Evolutionary conservation across 192 early-diverging fungal species (phyloP), one percentile per base, ranked within the genome.

Genomic region (Mortierella antarctica): DNA sequence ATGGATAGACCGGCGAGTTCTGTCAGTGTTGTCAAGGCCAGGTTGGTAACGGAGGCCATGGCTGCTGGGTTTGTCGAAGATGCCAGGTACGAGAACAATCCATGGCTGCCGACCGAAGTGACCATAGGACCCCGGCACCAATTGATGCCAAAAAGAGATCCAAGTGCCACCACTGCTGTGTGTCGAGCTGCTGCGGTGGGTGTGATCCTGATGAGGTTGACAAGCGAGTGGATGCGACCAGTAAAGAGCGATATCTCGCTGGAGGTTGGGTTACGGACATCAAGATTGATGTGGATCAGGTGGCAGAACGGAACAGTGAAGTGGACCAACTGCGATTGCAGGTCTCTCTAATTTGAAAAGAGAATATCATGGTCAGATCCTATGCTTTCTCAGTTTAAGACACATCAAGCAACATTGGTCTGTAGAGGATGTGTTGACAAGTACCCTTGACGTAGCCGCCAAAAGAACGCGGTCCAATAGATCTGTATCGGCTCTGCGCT

Each of bases 231-330:
- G 59, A 80, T 65, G 31, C 77, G 59, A 14, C 77, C 70, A 45
- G 77, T 68, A 14, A 80, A 71, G 17, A 80, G 65, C 12, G 77
- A 71, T 13, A 80, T 80, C 15, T 80, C 77, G 44, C 65, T 67
- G 10, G 77, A 80, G 0, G 70, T 6, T 48, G 77, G 77, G 31
- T 72, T 80, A 17, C 77, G 69, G 10, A 59, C 65, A 21, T 80
- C 77, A 5, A 80, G 70, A 20, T 80, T 80, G 4, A 65, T 80
- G 48, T 80, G 77, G 23, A 80, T 80, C 65, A 72, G 71, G 8
- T 80, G 77, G 48, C 77, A 80, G 55, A 80, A 72, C 0, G 77
- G 77, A 0, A 80, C 70, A n/a, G 77, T 80, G 20, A 80, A 80
- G 15, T 80, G 77, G 21, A 67, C 61, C 20, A 80, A 12, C 48